Evolutionary conservation across 2,329 filamentous ascomycete genomes (phyloP).

Genomic region (Fonsecaea multimorphosa): DNA sequence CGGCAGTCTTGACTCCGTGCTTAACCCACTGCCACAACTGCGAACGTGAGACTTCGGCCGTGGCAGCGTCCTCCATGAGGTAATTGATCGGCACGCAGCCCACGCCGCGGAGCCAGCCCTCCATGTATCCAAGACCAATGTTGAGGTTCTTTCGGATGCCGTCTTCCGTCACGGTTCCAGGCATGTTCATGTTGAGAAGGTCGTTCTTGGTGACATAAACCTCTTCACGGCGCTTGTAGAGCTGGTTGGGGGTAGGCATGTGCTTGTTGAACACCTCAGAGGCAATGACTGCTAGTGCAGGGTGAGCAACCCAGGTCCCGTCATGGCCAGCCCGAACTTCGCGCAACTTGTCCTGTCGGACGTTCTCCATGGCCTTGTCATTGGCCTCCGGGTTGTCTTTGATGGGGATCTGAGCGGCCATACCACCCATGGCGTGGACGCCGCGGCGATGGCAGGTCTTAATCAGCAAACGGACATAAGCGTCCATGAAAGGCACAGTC

Average conservation of each 20-base stretch:
- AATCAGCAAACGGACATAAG: slow-evolving; percentile 95
- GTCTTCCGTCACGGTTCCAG: slow-evolving; percentile 87
- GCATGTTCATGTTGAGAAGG: slow-evolving; percentile 97
- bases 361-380: slow-evolving; percentile 89
- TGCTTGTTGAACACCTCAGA: slow-evolving; percentile 94
- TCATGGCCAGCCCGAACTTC: slow-evolving; percentile 96
- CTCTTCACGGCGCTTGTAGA: slow-evolving; percentile 88
- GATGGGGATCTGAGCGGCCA: slow-evolving; percentile 98
- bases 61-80: slow-evolving; percentile 97
- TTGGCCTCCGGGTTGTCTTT: slow-evolving; percentile 92
- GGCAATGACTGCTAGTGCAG: slow-evolving; percentile 85
- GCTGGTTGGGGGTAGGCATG: slow-evolving; percentile 98
- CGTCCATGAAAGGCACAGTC: slow-evolving; percentile 98
- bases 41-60: slow-evolving; percentile 89
- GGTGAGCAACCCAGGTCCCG: slow-evolving; percentile 96
- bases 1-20: slow-evolving; percentile 74
- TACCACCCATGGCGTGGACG: slow-evolving; percentile 98
- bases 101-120: slow-evolving; percentile 93
- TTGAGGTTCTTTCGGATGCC: slow-evolving; percentile 97
- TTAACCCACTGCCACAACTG: slow-evolving; percentile 97
- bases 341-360: slow-evolving; percentile 93
- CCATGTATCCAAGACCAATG: slow-evolving; percentile 97
- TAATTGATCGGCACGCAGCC: slow-evolving; percentile 98
- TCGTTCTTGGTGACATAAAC: slow-evolving; percentile 86
- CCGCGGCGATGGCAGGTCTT: slow-evolving; percentile 96